Conservation (phyloP, 139 green algal genomes). For the Chlamydomonas sp. region DNA sequence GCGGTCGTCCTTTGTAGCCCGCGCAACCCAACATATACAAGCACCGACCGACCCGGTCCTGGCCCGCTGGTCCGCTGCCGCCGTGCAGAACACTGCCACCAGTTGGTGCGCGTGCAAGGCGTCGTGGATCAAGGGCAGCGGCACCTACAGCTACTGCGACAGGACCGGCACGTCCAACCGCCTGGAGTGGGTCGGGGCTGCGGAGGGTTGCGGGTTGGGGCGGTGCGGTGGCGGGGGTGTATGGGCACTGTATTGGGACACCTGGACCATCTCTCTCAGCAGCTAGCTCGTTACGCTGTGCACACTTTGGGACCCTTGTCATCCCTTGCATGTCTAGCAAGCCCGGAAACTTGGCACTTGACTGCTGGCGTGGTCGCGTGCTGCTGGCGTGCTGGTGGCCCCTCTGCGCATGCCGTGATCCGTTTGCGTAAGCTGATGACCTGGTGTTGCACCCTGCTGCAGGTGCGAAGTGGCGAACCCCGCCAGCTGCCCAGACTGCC, state of each 20-base stretch:
- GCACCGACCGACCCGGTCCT: not conserved
- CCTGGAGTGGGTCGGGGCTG: not conserved
- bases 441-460: not conserved
- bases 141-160: conserved; percentile 2
- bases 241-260: not conserved
- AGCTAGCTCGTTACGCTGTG: too few species aligned
- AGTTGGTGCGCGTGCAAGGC: conserved; percentile 21
- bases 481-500: not conserved
- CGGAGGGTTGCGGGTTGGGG: too few species aligned
- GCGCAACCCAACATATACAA: not conserved
- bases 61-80: not conserved
- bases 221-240: not conserved
- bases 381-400: not conserved
- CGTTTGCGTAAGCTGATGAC: not conserved
- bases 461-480: conserved; percentile 31
- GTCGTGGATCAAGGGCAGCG: not conserved
- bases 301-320: too few species aligned
- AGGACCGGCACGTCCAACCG: not conserved
- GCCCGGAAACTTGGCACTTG: too few species aligned
- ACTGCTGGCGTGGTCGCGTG: too few species aligned
- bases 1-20: too few species aligned
- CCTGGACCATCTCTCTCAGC: too few species aligned
- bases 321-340: too few species aligned
- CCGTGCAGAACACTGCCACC: not conserved
- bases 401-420: not conserved